These are phyloP conservation scores for Hura crepitans DNA, from an alignment of 441 rosid genomes.

Conservation along the genomic window DNA sequence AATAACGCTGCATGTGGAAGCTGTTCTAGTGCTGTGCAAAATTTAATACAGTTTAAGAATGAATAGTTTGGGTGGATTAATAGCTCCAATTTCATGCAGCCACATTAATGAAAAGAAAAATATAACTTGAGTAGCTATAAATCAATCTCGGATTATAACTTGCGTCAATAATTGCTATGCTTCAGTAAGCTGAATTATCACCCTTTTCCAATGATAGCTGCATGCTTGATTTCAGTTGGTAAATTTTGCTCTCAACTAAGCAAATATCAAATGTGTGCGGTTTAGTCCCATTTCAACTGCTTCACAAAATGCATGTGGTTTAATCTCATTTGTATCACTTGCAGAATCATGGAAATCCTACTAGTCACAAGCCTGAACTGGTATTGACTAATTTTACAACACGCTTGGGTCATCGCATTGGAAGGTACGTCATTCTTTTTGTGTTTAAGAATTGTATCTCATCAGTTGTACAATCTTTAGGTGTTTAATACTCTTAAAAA, in stretches of 20 bases:
- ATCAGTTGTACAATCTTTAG: background rate
- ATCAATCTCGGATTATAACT: background rate
- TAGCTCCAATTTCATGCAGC: background rate
- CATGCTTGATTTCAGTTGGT: background rate
- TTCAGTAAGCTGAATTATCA: background rate
- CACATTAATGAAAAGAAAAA: background rate
- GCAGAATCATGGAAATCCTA: conserved; percentile 92
- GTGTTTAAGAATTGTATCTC: background rate
- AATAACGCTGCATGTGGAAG: background rate
- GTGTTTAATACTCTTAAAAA: background rate
- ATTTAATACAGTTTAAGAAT: background rate
- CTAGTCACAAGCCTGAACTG: conserved; percentile 81
- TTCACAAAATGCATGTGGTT: too few species aligned
- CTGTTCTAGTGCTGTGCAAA: background rate
- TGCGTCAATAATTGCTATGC: background rate
- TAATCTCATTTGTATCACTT: conserved; percentile 5
- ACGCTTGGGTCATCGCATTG: conserved; percentile 83
- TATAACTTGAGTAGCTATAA: background rate
- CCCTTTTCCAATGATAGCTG: too few species aligned
- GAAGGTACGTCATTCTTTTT: conserved; percentile 44
- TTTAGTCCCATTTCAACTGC: background rate
- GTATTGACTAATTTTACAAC: conserved; percentile 80
- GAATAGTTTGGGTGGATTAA: background rate
- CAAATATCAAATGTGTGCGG: background rate
- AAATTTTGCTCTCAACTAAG: background rate